phyloP scores from a whole-genome alignment of 306 rosid species.

The Lupinus albus region DNA sequence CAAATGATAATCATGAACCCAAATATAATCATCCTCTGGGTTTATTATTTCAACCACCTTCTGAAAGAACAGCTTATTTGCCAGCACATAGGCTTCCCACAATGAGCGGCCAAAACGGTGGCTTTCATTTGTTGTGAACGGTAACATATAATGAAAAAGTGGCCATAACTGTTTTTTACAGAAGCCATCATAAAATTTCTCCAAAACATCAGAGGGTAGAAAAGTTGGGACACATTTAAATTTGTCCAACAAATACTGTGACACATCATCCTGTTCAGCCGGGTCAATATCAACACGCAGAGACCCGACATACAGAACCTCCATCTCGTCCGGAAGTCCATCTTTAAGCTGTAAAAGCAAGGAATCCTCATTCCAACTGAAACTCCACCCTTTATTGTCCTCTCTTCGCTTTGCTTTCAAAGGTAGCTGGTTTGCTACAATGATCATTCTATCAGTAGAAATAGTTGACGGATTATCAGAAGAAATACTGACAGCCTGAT shows the following conservation, averaged over 20 bases:
- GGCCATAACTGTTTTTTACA: slow-evolving; percentile 87
- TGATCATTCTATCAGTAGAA: slow-evolving; percentile 63
- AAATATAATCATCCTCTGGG: slow-evolving; percentile 79
- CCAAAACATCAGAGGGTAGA: slow-evolving; percentile 59
- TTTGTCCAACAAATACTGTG: slow-evolving; percentile 61
- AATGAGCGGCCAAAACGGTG: slow-evolving; percentile 65
- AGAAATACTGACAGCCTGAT: slow-evolving; percentile 61
- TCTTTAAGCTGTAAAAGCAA: slow-evolving; percentile 78
- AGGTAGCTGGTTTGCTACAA: slow-evolving; percentile 85
- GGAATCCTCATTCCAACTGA: slow-evolving; percentile 82
- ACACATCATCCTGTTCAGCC: slow-evolving; percentile 67
- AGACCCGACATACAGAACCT: slow-evolving; percentile 75
- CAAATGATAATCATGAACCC: slow-evolving; percentile 91
- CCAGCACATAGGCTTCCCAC: slow-evolving; percentile 81
- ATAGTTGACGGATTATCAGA: slow-evolving; percentile 67
- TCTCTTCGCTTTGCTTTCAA: slow-evolving; percentile 65
- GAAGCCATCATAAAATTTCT: slow-evolving; percentile 76
- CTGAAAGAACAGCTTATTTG: slow-evolving; percentile 73
- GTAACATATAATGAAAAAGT: slow-evolving; percentile 79
- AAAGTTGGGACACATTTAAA: slow-evolving; percentile 78
- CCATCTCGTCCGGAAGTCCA: slow-evolving; percentile 75
- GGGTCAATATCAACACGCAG: slow-evolving; percentile 65
- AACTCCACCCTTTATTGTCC: slow-evolving; percentile 67
- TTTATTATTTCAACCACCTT: slow-evolving; percentile 76
- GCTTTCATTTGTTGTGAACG: slow-evolving; percentile 63